Conservation (phyloP, 768 basidiomycete species). For the Lyophyllum atratum region DNA sequence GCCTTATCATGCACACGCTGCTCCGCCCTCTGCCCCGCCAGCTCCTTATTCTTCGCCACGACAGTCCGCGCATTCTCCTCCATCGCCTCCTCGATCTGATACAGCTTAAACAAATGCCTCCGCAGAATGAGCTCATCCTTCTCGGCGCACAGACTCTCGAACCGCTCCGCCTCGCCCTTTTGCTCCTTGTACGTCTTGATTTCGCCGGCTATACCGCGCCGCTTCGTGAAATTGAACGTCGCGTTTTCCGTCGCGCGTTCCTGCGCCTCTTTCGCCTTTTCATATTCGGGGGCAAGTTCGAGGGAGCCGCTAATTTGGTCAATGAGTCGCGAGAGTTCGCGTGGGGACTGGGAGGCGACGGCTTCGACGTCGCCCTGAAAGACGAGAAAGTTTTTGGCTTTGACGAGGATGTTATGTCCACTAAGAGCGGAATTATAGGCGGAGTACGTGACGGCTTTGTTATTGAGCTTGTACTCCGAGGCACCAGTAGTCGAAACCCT, state of each 20-base stretch:
- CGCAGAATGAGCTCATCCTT: constrained; percentile 84
- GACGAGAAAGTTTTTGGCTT: constrained; percentile 98
- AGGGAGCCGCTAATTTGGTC: constrained; percentile 96
- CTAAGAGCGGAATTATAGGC: constrained; percentile 88
- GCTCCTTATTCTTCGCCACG: constrained; percentile 68
- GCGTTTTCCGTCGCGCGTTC: constrained; percentile 93
- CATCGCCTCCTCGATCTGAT: constrained; percentile 85
- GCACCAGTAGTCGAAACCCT: constrained; percentile 88
- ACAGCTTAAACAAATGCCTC: constrained; percentile 86
- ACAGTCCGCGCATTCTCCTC: constrained; percentile 72
- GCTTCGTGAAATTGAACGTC: constrained; percentile 92
- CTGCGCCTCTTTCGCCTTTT: constrained; percentile 83
- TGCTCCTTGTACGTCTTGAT: constrained; percentile 98
- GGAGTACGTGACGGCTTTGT: constrained; percentile 78
- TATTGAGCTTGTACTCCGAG: constrained; percentile 91
- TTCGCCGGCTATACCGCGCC: constrained; percentile 91
- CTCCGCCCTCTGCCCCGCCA: constrained; percentile 67
- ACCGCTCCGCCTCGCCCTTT: constrained; percentile 88
- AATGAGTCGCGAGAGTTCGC: constrained; percentile 85
- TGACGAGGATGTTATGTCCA: constrained; percentile 93
- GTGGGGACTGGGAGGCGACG: constrained; percentile 91
- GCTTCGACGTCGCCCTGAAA: constrained; percentile 99
- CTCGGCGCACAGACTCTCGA: constrained; percentile 75
- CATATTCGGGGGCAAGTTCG: constrained; percentile 87
- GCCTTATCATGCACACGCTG: constrained; percentile 71